phyloP scores from a whole-genome alignment of 75 land plant genomes.

The Adiantum capillusveneris region DNA sequence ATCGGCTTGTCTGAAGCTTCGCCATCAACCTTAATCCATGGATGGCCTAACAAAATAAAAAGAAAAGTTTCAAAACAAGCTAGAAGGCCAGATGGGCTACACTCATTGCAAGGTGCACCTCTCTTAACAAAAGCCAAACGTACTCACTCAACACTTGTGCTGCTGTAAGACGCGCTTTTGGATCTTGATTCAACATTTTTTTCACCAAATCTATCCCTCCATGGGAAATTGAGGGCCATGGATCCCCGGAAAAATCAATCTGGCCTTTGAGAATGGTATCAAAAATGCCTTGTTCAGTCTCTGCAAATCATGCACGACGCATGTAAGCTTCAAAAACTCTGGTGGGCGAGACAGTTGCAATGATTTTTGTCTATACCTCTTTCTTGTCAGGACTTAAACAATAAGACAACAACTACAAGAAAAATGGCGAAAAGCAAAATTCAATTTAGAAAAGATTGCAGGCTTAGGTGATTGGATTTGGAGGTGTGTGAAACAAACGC shows the following conservation, averaged over 20 bases:
- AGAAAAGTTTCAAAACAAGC: background rate
- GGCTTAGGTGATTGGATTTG: no score
- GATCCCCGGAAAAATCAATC: slow-evolving; percentile 31
- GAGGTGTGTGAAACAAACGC: no score
- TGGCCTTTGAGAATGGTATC: slow-evolving; percentile 30
- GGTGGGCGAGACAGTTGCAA: no score
- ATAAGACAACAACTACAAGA: no score
- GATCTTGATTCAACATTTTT: slow-evolving; percentile 40
- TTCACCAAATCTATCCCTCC: slow-evolving; percentile 43
- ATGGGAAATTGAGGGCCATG: slow-evolving; percentile 45
- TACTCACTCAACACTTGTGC: slow-evolving; percentile 31
- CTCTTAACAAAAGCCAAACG: background rate
- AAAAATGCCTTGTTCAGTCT: slow-evolving; percentile 37
- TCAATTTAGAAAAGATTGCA: no score
- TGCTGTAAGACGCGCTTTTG: slow-evolving; percentile 34
- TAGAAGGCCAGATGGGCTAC: no score
- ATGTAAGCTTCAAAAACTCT: no score
- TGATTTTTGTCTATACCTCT: no score
- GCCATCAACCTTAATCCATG: slow-evolving; percentile 87
- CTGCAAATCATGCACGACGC: slow-evolving; percentile 9
- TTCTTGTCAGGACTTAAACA: no score
- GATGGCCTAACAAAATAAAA: slow-evolving; percentile 46
- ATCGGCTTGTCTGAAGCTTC: slow-evolving; percentile 88
- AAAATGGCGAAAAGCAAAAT: no score
- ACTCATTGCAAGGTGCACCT: no score